A percentile compares a stretch with the other conserved stretches of the same genome.
Conservation (phyloP, 1,284 basidiomycete species). For the Melampsora americana region DNA sequence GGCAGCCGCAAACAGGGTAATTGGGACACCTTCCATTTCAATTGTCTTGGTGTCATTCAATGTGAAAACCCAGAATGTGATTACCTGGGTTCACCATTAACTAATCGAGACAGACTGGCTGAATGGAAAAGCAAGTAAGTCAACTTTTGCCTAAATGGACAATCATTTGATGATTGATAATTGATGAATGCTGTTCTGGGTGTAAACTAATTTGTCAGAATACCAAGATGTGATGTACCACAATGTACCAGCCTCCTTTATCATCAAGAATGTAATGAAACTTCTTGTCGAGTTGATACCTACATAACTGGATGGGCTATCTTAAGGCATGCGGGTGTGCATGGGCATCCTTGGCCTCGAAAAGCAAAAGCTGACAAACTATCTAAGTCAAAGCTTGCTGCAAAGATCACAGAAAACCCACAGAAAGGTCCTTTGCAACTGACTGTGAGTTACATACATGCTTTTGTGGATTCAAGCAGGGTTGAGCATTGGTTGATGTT, state of each 20-base stretch:
- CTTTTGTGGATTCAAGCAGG: neutral
- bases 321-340: neutral
- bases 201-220: neutral
- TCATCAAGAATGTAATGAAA: neutral
- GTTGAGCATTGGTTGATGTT: neutral
- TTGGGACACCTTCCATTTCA: neutral
- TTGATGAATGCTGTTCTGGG: too few species aligned
- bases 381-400: neutral
- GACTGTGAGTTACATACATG: neutral
- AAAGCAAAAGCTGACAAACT: neutral
- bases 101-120: neutral
- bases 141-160: too few species aligned
- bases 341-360: constrained; percentile 13
- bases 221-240: neutral
- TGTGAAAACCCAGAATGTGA: constrained; percentile 2
- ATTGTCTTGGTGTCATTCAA: neutral
- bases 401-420: neutral
- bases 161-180: too few species aligned
- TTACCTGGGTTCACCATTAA: neutral
- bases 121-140: neutral
- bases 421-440: neutral
- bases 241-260: neutral
- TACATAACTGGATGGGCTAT: neutral
- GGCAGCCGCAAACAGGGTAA: neutral
- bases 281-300: neutral